Percentiles rank a stretch among this genome's conserved stretches.
These are phyloP conservation scores for Vavraia culicis DNA, from an alignment of 371 early-diverging fungal species.

Conservation along the genomic window DNA sequence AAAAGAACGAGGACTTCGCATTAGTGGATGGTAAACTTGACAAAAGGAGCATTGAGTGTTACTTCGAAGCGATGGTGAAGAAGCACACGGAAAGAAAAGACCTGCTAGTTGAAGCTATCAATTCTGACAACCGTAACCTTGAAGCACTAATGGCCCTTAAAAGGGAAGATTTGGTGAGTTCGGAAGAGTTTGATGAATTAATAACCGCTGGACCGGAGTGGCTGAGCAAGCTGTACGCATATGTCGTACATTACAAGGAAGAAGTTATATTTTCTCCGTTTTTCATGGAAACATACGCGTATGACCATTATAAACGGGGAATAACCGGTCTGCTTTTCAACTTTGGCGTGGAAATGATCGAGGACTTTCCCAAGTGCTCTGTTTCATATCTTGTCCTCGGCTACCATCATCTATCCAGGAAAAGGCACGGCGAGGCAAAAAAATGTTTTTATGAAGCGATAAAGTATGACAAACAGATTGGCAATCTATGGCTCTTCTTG, in stretches of 20 bases:
- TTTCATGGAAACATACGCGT: conserved; percentile 2
- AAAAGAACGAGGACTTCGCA: no score
- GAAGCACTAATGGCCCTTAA: conserved; percentile 13
- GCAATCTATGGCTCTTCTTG: conserved; percentile 14
- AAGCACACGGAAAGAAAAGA: neutral
- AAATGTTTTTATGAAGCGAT: conserved; percentile 14
- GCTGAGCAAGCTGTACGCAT: neutral
- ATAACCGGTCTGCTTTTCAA: conserved; percentile 5
- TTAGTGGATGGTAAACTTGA: no score
- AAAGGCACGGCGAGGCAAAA: conserved; percentile 22
- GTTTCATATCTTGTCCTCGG: conserved; percentile 12
- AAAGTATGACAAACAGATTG: conserved; percentile 7
- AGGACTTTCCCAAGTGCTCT: conserved; percentile 6
- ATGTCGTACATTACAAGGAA: neutral
- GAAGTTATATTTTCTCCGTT: conserved; percentile 6
- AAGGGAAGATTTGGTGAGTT: conserved; percentile 1
- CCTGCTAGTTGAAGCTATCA: neutral
- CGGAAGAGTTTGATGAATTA: conserved; percentile 3
- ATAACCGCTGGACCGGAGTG: neutral
- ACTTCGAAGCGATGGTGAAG: no score
- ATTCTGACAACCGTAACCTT: conserved; percentile 8
- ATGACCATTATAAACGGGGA: conserved; percentile 1
- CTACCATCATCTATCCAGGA: conserved; percentile 18
- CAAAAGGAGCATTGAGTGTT: no score
- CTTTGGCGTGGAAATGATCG: conserved; percentile 4